Evolutionary conservation across 345 rosid species (phyloP), one percentile per base, ranked within the genome.

Genomic region (Brassica nigra): DNA sequence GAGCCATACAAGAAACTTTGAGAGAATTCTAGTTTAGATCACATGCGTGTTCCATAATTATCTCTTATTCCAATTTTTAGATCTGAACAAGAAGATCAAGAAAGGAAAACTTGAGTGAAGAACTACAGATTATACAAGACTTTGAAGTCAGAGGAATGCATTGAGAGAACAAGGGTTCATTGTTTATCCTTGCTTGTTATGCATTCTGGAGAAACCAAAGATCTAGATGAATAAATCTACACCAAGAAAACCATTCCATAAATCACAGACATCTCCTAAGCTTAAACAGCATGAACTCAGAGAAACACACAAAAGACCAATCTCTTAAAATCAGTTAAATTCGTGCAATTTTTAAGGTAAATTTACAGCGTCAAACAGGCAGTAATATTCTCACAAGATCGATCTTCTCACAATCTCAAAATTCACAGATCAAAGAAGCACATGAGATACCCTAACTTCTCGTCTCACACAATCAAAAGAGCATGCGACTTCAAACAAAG

Each of bases 401-500:
- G 14, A 18, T 18, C 18, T 18, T 18, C 18, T 18, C 18, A 18
- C 18, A 18, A 18, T 18, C 18, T 18, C 18, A 18, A 73, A 61
- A 79, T 58, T 61, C 63, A 0, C 15, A 39, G 12, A 73, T 73
- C 30, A 58, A 31, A 66, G 29, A 64, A 71, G 58, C 58, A 37
- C 34, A 57, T 42, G 73, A 74, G 58, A 80, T 69, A 80, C 79
- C 79, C 83, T 80, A 80, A 69, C 62, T 74, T 80, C 71, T 69
- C 70, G 3, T 42, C 49, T 42, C 49, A 52, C 59, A 5, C 75
- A 74, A 58, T 39, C n/a, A 73, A 42, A 34, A 4, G 2, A 72
- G 58, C 79, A 75, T 80, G 59, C 59, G 71, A 54, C 58, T 69
- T 12, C 37, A 62, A 6, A 80, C 79, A 5, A 52, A 49, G 44